A percentile compares a stretch with the other conserved stretches of the same genome.
phyloP scores from a whole-genome alignment of 108 stramenopile species.

The Fragilariopsis cylindrus region DNA sequence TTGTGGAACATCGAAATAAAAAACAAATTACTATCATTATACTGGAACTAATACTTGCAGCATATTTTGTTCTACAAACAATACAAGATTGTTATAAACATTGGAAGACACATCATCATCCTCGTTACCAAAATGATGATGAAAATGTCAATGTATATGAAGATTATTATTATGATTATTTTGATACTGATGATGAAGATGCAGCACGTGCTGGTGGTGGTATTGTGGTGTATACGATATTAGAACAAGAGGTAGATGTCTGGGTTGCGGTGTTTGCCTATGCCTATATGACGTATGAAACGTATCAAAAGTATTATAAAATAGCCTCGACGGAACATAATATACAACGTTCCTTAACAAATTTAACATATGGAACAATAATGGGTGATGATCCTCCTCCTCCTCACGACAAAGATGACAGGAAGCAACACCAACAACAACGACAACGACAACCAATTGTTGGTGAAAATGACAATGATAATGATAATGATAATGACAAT shows the following conservation, averaged over 20 bases:
- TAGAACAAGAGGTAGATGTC: background rate
- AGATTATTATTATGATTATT: background rate
- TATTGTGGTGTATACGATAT: background rate
- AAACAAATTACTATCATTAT: background rate
- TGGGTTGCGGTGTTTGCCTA: background rate
- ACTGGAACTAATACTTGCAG: background rate
- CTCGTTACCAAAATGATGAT: too few relatives aligned
- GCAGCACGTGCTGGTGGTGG: too few relatives aligned
- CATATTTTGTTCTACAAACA: background rate
- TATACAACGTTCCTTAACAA: background rate
- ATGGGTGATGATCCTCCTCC: background rate
- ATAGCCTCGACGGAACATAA: background rate
- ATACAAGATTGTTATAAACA: background rate
- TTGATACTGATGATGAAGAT: background rate
- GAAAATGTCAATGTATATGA: background rate
- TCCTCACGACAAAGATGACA: background rate
- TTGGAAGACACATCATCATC: background rate
- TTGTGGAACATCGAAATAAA: background rate
- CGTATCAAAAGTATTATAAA: background rate
- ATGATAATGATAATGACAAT: background rate
- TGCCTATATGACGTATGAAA: conserved; percentile 2
- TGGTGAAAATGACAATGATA: background rate
- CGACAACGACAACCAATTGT: background rate
- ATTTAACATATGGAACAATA: background rate
- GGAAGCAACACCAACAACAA: background rate